Base-by-base conservation (phyloP, 192 early-diverging fungal genomes). In the Chytriomyces sp. region DNA sequence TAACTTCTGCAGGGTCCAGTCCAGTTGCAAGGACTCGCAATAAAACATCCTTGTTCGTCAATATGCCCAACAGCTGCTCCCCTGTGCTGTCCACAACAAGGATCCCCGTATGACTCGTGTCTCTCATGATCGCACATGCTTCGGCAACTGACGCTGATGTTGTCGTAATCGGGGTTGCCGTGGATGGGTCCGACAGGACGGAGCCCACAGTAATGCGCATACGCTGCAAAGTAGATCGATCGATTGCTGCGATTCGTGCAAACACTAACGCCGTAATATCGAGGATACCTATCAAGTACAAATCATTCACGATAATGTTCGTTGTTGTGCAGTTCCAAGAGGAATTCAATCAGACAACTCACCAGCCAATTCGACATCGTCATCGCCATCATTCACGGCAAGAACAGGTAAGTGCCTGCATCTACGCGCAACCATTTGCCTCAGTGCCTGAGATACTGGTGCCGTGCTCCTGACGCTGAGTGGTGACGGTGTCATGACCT, bases 1-100 rank as follows among this genome's bases (percentile, higher is more conserved):
- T 61, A 76, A 95, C 96, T 23, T 88, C 93, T 61, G 89, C 88
- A 73, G 97, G 96, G 79, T 95, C 92, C 60, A 97, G 82, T n/a
- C 94, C 81, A 7, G 82, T 80, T 10, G 84, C 86, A 35, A 88
- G 78, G 3, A 88, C 86, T 46, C 86, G 60, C 45, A 88, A 67
- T n/a, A 86, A 80, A 10, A 88, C 61, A 43, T 88, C 86, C 78
- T 91, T 94, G 82, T 89, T 92, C n/a, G 96, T 97, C 79, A 97
- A 94, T 65, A 97, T 97, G 67, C 96, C 96, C 18, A 94, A 89
- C 50, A 97, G 86, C n/a, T 83, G 88, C 61, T 82, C 86, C 13
- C 53, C 53, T 53, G 53, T 23, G 10, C 46, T 20, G 23, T 75
- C 73, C 11, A 75, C 73, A 16, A 75, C 73, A 8, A 75, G 64